A percentile compares a stretch with the other conserved stretches of the same genome.
These are phyloP conservation scores for Phytophthora palmivora DNA, from an alignment of 352 stramenopile genomes.

Conservation along the genomic window DNA sequence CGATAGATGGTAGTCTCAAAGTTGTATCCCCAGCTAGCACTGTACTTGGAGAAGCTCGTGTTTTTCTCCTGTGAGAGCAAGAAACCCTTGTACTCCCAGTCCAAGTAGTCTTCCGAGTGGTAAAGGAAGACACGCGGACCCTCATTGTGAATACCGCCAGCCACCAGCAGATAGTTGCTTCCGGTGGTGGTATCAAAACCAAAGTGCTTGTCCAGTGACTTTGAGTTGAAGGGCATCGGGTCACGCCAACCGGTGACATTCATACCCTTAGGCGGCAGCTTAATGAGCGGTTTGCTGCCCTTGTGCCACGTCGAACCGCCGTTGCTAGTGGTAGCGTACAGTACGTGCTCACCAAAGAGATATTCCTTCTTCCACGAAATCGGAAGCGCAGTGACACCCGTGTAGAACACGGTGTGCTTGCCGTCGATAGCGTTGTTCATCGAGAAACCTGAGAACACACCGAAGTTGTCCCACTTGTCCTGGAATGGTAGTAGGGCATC, in stretches of 20 bases:
- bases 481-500: slow-evolving; percentile 58
- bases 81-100: slow-evolving; percentile 75
- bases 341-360: slow-evolving; percentile 71
- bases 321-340: slow-evolving; percentile 68
- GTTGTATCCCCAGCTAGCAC: slow-evolving; percentile 66
- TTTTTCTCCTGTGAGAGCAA: slow-evolving; percentile 66
- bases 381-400: slow-evolving; percentile 51
- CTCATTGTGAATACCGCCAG: slow-evolving; percentile 57
- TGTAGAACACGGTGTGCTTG: slow-evolving; percentile 80
- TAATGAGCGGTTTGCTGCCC: slow-evolving; percentile 53
- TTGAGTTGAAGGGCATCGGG: slow-evolving; percentile 65
- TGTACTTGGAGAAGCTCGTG: slow-evolving; percentile 67
- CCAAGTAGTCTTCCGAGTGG: slow-evolving; percentile 61
- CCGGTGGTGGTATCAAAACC: slow-evolving; percentile 23
- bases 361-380: slow-evolving; percentile 63
- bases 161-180: slow-evolving; percentile 68
- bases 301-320: slow-evolving; percentile 71
- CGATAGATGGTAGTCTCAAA: slow-evolving; percentile 76
- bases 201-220: slow-evolving; percentile 53
- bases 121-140: slow-evolving; percentile 75
- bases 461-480: slow-evolving; percentile 73
- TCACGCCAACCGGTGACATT: slow-evolving; percentile 76
- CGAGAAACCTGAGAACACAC: slow-evolving; percentile 78
- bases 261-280: slow-evolving; percentile 50
- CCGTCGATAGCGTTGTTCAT: slow-evolving; percentile 62